These are phyloP conservation scores for Kazachstania psychrophila DNA, from an alignment of 805 yeast genomes.

Conservation along the genomic window DNA sequence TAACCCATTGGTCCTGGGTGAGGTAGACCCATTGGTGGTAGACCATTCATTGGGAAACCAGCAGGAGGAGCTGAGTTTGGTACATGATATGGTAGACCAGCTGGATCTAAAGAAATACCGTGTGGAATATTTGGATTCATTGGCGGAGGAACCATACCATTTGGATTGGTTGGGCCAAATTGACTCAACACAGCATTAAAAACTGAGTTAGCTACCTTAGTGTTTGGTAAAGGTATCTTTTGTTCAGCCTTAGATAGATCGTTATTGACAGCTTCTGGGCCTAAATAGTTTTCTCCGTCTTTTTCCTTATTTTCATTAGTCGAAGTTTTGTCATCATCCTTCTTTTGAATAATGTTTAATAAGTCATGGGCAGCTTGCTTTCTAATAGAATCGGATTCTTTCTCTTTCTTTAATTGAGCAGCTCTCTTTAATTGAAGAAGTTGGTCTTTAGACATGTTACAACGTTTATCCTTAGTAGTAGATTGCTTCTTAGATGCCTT, in stretches of 20 bases:
- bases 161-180: slow-evolving; percentile 12
- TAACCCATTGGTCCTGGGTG: slow-evolving; percentile 10
- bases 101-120: slow-evolving; percentile 13
- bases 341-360: slow-evolving; percentile 36
- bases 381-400: slow-evolving; percentile 21
- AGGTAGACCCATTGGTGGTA: slow-evolving; percentile 4
- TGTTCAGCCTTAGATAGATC: slow-evolving; percentile 11
- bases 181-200: slow-evolving; percentile 30
- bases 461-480: not conserved
- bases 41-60: slow-evolving; percentile 12
- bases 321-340: slow-evolving; percentile 6
- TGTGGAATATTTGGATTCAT: slow-evolving; percentile 6
- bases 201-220: slow-evolving; percentile 25
- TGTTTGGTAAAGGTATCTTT: slow-evolving; percentile 14
- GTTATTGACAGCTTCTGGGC: not conserved
- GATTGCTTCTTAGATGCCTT: slow-evolving; percentile 41
- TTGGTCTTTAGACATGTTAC: slow-evolving; percentile 1
- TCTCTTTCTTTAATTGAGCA: slow-evolving; percentile 10
- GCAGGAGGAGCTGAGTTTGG: slow-evolving; percentile 19
- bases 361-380: slow-evolving; percentile 35
- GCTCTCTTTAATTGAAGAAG: not conserved
- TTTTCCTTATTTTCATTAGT: slow-evolving; percentile 1
- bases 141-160: slow-evolving; percentile 1
- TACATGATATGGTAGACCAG: slow-evolving; percentile 20
- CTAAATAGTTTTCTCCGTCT: not conserved